Evolutionary conservation across 345 rosid genomes (phyloP).

Genomic region (Ceriops tagal): DNA sequence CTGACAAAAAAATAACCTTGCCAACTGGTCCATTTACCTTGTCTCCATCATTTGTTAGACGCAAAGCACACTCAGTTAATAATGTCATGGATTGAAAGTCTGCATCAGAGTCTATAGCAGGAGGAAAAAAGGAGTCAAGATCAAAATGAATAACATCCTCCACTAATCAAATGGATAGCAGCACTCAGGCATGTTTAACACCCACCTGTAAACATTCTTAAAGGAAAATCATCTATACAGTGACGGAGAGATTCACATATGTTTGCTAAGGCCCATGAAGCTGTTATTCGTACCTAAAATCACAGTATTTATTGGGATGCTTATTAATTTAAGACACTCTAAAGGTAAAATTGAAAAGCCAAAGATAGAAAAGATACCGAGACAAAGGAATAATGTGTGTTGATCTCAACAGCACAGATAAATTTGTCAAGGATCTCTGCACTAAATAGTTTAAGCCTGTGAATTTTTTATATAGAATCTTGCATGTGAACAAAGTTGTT

Average conservation of each 20-base stretch:
- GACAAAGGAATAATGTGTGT: slow-evolving; percentile 60
- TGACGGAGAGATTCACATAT: slow-evolving; percentile 71
- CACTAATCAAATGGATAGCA: neutral
- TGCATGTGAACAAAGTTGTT: slow-evolving; percentile 7
- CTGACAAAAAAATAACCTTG: neutral
- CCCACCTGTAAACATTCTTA: slow-evolving; percentile 37
- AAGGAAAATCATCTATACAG: slow-evolving; percentile 43
- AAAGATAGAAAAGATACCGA: slow-evolving; percentile 46
- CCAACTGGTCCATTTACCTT: slow-evolving; percentile 52
- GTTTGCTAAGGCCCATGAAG: slow-evolving; percentile 97
- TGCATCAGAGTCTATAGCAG: slow-evolving; percentile 37
- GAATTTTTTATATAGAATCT: slow-evolving; percentile 24
- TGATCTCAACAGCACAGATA: slow-evolving; percentile 68
- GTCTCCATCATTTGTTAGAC: slow-evolving; percentile 76
- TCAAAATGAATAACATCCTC: slow-evolving; percentile 6
- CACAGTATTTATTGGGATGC: slow-evolving; percentile 17
- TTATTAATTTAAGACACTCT: slow-evolving; percentile 14
- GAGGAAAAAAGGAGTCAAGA: slow-evolving; percentile 9
- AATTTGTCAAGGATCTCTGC: slow-evolving; percentile 68
- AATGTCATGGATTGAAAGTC: slow-evolving; percentile 28
- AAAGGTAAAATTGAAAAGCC: slow-evolving; percentile 11
- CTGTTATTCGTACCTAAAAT: slow-evolving; percentile 76
- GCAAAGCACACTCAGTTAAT: slow-evolving; percentile 72
- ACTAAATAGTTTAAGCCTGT: slow-evolving; percentile 53
- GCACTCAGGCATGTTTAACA: slow-evolving; percentile 4